A percentile compares a stretch with the other conserved stretches of the same genome.
phyloP scores from a whole-genome alignment of 2,329 filamentous ascomycete species.

The Exophiala alcalophila region DNA sequence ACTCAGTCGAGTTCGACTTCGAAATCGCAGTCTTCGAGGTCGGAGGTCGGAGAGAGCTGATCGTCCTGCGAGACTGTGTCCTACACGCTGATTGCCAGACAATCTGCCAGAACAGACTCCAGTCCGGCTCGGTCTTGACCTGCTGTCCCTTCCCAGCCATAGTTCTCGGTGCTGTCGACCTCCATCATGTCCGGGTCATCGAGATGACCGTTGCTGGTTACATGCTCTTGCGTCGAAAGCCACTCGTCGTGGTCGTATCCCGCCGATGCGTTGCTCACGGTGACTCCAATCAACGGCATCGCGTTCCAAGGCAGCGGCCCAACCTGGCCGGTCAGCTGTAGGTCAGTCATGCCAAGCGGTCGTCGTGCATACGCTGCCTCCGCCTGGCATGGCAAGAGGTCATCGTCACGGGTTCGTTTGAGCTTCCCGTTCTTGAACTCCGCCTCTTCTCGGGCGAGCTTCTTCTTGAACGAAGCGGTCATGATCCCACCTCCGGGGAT shows the following conservation, averaged over 20 bases:
- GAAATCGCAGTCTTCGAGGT: too few species aligned
- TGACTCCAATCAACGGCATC: conserved; percentile 71
- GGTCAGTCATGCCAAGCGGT: conserved; percentile 72
- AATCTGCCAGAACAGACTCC: conserved; percentile 46
- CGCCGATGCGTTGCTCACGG: conserved; percentile 67
- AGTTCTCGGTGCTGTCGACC: conserved; percentile 53
- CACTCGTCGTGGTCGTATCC: conserved; percentile 73
- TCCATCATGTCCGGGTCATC: conserved; percentile 27
- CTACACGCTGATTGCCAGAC: conserved; percentile 26
- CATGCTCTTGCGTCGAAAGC: conserved; percentile 38
- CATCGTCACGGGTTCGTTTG: conserved; percentile 65
- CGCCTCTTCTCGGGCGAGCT: conserved; percentile 73
- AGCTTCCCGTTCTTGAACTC: conserved; percentile 70
- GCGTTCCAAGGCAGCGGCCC: conserved; percentile 72
- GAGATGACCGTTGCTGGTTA: conserved; percentile 16
- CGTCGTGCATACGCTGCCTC: conserved; percentile 70
- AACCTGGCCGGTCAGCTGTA: conserved; percentile 72
- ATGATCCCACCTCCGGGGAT: conserved; percentile 69
- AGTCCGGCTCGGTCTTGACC: conserved; percentile 17
- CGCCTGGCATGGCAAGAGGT: conserved; percentile 75
- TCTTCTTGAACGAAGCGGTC: conserved; percentile 72
- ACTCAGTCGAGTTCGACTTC: too few species aligned
- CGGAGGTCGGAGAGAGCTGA: too few species aligned
- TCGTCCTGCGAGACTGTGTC: background rate
- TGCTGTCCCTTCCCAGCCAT: conserved; percentile 63